These are phyloP conservation scores for Fusarium torreyae DNA, from an alignment of 2,329 filamentous ascomycete species.

Conservation along the genomic window DNA sequence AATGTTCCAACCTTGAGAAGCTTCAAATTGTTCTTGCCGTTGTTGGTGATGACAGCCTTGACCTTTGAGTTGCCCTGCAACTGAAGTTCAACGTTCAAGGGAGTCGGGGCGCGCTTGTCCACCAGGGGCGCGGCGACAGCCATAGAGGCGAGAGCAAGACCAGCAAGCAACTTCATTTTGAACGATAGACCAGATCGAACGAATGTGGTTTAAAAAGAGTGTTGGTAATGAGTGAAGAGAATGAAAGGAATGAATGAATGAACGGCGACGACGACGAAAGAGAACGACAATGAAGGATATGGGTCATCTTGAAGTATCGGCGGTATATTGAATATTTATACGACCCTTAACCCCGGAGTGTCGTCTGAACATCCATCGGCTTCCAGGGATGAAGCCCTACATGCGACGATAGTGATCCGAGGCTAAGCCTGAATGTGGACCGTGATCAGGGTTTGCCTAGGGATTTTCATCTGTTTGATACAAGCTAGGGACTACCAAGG, in stretches of 20 bases:
- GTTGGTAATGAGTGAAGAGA: conserved; percentile 19
- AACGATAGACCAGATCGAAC: conserved; percentile 36
- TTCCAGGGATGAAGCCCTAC: conserved; percentile 9
- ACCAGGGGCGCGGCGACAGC: conserved; percentile 45
- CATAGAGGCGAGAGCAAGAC: conserved; percentile 48
- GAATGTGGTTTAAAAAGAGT: conserved; percentile 15
- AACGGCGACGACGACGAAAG: conserved; percentile 18
- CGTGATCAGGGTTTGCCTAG: conserved; percentile 30
- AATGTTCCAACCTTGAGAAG: conserved; percentile 69
- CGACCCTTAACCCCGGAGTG: conserved; percentile 5
- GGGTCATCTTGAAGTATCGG: conserved; percentile 12
- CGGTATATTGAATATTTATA: conserved; percentile 39
- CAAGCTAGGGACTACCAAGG: conserved; percentile 2
- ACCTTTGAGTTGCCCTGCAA: conserved; percentile 67
- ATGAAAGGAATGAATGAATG: conserved; percentile 18
- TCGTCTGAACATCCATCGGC: conserved; percentile 12
- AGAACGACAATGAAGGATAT: conserved; percentile 10
- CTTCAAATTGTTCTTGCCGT: conserved; percentile 64
- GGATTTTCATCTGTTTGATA: conserved; percentile 28
- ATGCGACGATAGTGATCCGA: conserved; percentile 24
- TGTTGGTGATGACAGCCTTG: conserved; percentile 69
- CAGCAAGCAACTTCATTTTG: conserved; percentile 50
- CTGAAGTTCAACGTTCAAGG: conserved; percentile 63
- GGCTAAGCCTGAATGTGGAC: conserved; percentile 17
- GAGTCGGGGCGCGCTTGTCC: conserved; percentile 55